phyloP scores from a whole-genome alignment of 352 stramenopile species.

The Peronospora belbahrii region DNA sequence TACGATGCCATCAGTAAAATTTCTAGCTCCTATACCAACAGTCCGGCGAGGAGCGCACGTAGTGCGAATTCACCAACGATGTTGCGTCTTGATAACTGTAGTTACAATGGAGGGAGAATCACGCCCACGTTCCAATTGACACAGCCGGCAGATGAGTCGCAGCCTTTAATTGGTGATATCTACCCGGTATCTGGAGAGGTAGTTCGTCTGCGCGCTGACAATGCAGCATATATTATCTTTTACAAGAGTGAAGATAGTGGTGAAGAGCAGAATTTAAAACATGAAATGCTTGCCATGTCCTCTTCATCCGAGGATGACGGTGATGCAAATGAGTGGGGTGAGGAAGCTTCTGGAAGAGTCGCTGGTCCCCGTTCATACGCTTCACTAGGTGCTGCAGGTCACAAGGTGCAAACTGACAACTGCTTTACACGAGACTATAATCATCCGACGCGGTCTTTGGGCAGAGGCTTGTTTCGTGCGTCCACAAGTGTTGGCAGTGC shows the following conservation, averaged over 20 bases:
- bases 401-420: slow-evolving; percentile 85
- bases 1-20: slow-evolving; percentile 35
- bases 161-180: slow-evolving; percentile 57
- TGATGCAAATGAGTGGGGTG: slow-evolving; percentile 30
- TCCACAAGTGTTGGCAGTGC: slow-evolving; percentile 81
- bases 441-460: slow-evolving; percentile 70
- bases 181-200: slow-evolving; percentile 69
- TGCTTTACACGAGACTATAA: slow-evolving; percentile 79
- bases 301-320: slow-evolving; percentile 40
- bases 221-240: slow-evolving; percentile 84
- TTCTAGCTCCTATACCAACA: slow-evolving; percentile 22
- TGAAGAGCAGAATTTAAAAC: slow-evolving; percentile 27
- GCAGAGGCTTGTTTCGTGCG: slow-evolving; percentile 66
- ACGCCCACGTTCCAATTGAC: slow-evolving; percentile 55
- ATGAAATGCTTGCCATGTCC: slow-evolving; percentile 42
- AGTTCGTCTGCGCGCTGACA: slow-evolving; percentile 61
- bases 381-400: slow-evolving; percentile 67
- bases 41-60: slow-evolving; percentile 29
- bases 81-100: slow-evolving; percentile 27
- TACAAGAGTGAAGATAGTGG: slow-evolving; percentile 69
- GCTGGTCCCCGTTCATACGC: slow-evolving; percentile 63
- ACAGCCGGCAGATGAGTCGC: slow-evolving; percentile 46
- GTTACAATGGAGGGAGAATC: slow-evolving; percentile 37
- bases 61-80: slow-evolving; percentile 23
- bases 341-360: slow-evolving; percentile 24